Conservation (phyloP, 2,329 filamentous ascomycete species). For the Penicillium griseofulvum region DNA sequence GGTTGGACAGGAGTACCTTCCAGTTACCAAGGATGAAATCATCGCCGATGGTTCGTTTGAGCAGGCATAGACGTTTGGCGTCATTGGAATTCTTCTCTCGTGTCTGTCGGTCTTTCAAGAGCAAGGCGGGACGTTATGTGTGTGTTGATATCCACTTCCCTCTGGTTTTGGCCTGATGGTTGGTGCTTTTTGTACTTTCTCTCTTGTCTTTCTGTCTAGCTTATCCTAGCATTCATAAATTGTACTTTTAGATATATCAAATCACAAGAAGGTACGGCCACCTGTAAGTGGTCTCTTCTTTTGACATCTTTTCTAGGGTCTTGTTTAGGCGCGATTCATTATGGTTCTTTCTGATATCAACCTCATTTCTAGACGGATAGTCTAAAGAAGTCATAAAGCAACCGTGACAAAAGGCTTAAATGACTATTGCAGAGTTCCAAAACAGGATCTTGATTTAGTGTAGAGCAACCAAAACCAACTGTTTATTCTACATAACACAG, state of each 20-base stretch:
- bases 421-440: too few species aligned
- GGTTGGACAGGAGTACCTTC: conserved; percentile 31
- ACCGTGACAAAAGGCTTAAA: background rate
- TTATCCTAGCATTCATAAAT: conserved; percentile 22
- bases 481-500: background rate
- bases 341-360: background rate
- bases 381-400: background rate
- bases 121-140: conserved; percentile 10
- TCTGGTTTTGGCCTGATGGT: conserved; percentile 12
- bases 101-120: background rate
- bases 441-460: background rate
- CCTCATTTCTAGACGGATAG: too few species aligned
- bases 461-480: background rate
- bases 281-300: background rate
- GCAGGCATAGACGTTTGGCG: conserved; percentile 3
- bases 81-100: background rate
- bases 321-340: background rate
- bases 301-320: background rate
- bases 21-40: conserved; percentile 16
- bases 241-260: conserved; percentile 29
- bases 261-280: conserved; percentile 13
- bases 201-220: conserved; percentile 12
- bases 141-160: conserved; percentile 15
- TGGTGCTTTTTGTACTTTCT: conserved; percentile 18
- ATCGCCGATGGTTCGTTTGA: conserved; percentile 18